Percentiles rank a stretch among this genome's conserved stretches.
These are phyloP conservation scores for Fusarium tanahbumbuense DNA, from an alignment of 2,329 filamentous ascomycete genomes.

Conservation along the genomic window DNA sequence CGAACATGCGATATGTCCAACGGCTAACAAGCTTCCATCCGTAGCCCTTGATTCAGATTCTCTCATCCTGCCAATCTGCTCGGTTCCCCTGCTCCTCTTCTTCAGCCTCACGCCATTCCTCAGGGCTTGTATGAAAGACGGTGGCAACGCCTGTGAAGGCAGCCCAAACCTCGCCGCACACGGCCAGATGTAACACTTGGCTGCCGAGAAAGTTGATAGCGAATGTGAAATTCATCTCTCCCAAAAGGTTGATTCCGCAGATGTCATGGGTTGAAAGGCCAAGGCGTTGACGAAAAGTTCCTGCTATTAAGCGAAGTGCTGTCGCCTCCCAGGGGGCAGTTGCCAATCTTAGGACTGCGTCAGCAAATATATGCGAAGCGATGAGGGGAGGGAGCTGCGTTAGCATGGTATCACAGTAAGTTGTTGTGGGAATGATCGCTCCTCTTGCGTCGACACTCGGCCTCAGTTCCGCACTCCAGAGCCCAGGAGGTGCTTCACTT, in stretches of 20 bases:
- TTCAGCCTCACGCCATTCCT: conserved; percentile 33
- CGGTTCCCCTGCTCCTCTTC: conserved; percentile 27
- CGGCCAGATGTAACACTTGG: conserved; percentile 55
- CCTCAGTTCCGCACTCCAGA: conserved; percentile 70
- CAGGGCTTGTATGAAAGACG: conserved; percentile 29
- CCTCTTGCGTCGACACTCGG: conserved; percentile 57
- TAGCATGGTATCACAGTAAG: conserved; percentile 62
- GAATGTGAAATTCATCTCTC: conserved; percentile 54
- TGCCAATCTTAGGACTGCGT: conserved; percentile 56
- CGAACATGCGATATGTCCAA: background rate
- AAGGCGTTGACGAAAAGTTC: conserved; percentile 54
- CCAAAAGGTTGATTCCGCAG: conserved; percentile 51
- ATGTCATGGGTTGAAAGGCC: conserved; percentile 56
- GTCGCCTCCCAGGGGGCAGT: conserved; percentile 61
- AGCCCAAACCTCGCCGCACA: conserved; percentile 32
- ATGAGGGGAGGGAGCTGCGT: conserved; percentile 62
- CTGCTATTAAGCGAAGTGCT: conserved; percentile 59
- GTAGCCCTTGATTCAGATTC: background rate
- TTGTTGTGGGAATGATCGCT: conserved; percentile 43
- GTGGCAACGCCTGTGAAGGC: conserved; percentile 27
- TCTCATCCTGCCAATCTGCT: conserved; percentile 21
- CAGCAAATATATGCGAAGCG: conserved; percentile 61
- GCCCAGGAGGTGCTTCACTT: conserved; percentile 61
- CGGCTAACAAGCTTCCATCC: background rate
- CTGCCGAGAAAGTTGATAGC: conserved; percentile 59